These are phyloP conservation scores for Ceratobasidium sp. DNA, from an alignment of 1,284 basidiomycete genomes.

Conservation along the genomic window DNA sequence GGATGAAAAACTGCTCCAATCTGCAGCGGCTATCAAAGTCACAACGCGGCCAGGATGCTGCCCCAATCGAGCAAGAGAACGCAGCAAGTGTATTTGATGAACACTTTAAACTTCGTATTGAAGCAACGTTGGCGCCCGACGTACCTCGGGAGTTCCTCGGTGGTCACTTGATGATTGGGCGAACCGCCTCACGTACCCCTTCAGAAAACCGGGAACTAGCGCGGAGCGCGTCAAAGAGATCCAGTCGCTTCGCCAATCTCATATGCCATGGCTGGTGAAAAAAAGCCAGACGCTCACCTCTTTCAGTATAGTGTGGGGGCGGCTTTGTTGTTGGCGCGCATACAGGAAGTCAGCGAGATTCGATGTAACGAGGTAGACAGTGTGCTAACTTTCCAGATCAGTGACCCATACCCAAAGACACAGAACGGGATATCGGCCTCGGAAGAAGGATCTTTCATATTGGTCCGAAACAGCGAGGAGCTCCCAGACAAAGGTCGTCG, in stretches of 20 bases:
- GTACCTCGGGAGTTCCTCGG: slow-evolving; percentile 81
- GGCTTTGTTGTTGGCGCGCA: slow-evolving; percentile 30
- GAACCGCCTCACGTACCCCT: slow-evolving; percentile 87
- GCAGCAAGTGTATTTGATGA: slow-evolving; percentile 21
- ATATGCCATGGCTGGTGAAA: slow-evolving; percentile 2
- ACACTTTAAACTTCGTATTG: slow-evolving; percentile 39
- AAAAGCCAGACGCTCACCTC: slow-evolving; percentile 14
- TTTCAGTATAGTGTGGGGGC: slow-evolving; percentile 37
- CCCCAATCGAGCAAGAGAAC: slow-evolving; percentile 18
- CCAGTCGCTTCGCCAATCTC: slow-evolving; percentile 29
- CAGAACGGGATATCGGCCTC: slow-evolving; percentile 60
- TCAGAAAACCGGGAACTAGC: slow-evolving; percentile 82
- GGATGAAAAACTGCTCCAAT: slow-evolving; percentile 80
- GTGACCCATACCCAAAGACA: slow-evolving; percentile 85
- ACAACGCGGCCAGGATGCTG: slow-evolving; percentile 88
- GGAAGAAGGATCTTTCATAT: slow-evolving; percentile 16
- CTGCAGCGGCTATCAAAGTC: slow-evolving; percentile 85
- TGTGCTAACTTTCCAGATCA: slow-evolving; percentile 78
- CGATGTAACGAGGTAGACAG: slow-evolving; percentile 38
- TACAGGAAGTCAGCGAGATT: slow-evolving; percentile 35
- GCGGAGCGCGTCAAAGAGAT: slow-evolving; percentile 20
- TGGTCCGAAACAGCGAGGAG: slow-evolving; percentile 30
- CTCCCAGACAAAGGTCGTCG: slow-evolving; percentile 31
- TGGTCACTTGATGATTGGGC: slow-evolving; percentile 91
- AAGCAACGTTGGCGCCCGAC: slow-evolving; percentile 37